A percentile compares a stretch with the other conserved stretches of the same genome.
Evolutionary conservation across 2,329 filamentous ascomycete species (phyloP).

Genomic region (Cercospora sp.): DNA sequence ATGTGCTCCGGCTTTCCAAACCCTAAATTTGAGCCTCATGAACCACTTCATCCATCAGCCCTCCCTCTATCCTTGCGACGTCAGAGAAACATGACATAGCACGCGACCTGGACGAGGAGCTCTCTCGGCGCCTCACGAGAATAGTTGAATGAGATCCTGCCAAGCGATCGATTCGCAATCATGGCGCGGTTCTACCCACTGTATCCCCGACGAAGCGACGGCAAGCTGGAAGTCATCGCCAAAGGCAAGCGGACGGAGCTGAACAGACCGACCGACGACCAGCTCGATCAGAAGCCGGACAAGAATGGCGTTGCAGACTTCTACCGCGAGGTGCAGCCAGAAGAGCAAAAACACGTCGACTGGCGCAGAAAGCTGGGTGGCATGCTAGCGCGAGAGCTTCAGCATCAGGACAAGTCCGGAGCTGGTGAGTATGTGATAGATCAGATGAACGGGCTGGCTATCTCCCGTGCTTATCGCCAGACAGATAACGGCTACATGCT

Average conservation of each 20-base stretch:
- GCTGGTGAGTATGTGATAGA: conserved; percentile 20
- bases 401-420: conserved; percentile 25
- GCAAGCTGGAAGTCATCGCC: conserved; percentile 50
- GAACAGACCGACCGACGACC: conserved; percentile 54
- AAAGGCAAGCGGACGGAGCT: conserved; percentile 53
- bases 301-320: conserved; percentile 56
- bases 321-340: conserved; percentile 52
- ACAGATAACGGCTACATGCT: conserved; percentile 52
- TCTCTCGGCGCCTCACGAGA: not conserved
- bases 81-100: not conserved
- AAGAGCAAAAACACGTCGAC: conserved; percentile 56
- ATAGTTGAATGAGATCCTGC: not conserved
- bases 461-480: conserved; percentile 5
- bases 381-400: conserved; percentile 57
- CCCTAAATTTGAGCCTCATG: conserved; percentile 1
- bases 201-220: conserved; percentile 52
- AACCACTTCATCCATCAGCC: not conserved
- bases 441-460: not conserved
- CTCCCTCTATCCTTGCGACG: too few relatives aligned
- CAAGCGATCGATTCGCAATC: not conserved
- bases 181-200: conserved; percentile 52
- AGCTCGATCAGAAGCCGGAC: conserved; percentile 55
- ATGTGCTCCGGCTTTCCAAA: not conserved
- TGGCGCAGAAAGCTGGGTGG: conserved; percentile 60
- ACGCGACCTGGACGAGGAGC: not conserved